phyloP scores from a whole-genome alignment of 2,329 filamentous ascomycete species.

The Cercospora berteroae region DNA sequence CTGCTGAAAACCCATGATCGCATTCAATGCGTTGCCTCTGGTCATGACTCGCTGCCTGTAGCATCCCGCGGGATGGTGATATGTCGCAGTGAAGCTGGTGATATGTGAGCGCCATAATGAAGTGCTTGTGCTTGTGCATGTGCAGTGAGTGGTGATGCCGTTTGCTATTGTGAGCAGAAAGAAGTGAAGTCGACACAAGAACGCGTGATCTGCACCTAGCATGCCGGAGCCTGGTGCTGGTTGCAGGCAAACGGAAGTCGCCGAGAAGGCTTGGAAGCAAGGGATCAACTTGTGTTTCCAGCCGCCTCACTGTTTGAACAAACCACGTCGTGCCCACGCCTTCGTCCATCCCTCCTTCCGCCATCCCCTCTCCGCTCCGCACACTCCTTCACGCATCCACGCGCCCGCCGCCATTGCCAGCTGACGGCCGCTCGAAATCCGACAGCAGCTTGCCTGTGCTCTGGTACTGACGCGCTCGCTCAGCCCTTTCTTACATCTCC shows the following conservation, averaged over 20 bases:
- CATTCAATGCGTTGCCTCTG: background rate
- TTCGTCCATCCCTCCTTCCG: background rate
- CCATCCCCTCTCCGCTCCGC: background rate
- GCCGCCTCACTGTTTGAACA: constrained; percentile 4
- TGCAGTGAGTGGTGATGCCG: background rate
- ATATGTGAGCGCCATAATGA: background rate
- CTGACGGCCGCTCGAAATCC: background rate
- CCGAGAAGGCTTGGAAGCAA: background rate
- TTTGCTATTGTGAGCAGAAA: background rate
- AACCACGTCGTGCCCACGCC: background rate
- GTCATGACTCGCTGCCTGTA: background rate
- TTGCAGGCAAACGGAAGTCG: constrained; percentile 1
- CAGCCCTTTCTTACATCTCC: background rate
- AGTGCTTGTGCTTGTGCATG: background rate
- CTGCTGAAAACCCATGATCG: background rate
- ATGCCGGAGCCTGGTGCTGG: background rate
- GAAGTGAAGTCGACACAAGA: constrained; percentile 2
- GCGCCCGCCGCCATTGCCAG: background rate
- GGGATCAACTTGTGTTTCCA: constrained; percentile 2
- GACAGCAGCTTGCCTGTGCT: background rate
- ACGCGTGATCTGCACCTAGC: constrained; percentile 3
- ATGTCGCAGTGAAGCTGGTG: background rate
- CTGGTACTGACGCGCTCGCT: background rate
- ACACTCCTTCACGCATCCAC: background rate
- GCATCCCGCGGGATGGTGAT: background rate